Base-by-base conservation (phyloP, 1,284 basidiomycete genomes). In the Volvariella volvacea region DNA sequence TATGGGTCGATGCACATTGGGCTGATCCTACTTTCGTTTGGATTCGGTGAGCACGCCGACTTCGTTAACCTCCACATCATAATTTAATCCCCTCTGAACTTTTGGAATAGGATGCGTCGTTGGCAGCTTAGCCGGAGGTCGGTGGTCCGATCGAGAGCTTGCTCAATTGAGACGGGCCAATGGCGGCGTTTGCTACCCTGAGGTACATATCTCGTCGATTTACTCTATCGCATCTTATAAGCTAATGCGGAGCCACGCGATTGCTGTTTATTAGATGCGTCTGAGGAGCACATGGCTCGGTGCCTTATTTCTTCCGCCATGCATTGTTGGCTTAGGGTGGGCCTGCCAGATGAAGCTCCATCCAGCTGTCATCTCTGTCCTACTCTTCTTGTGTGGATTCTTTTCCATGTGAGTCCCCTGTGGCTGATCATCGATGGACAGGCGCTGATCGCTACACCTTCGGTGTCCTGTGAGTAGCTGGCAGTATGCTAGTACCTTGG, bases 261-360 rank as follows among this genome's bases (percentile, higher is more conserved):
- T 33, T 19, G 19, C 28, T 6, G 12, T 28, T 28, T 28, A 28
- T 28, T 50, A 88, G 83, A 88, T 89, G 80, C 75, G 88, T 12
- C 61, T 92, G 19, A 67, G 74, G 55, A 83, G 80, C 55, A 80
- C 80, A 0, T 68, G 75, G 22, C 55, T 71, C 14, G 74, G 74
- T 22, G 68, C 82, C 57, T 48, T 71, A n/a, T 62, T 78, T 48
- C 62, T 86, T 16, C 83, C 84, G 2, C 65, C 71, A 0, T 71
- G 71, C 9, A 73, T 82, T 44, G 55, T 88, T 22, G 81, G 74
- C 0, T 91, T 88, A 55, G 91, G 76, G 2, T 93, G 91, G 90
- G 71, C 82, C 3, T 78, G 74, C 33, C 62, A 88, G 47, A 61
- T 78, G 43, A 78, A 80, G 25, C 66, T 78, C 7, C 70, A 83